Evolutionary conservation across 371 early-diverging fungal genomes (phyloP), one percentile per base, ranked within the genome.

Genomic region (Lichtheimia ramosa): DNA sequence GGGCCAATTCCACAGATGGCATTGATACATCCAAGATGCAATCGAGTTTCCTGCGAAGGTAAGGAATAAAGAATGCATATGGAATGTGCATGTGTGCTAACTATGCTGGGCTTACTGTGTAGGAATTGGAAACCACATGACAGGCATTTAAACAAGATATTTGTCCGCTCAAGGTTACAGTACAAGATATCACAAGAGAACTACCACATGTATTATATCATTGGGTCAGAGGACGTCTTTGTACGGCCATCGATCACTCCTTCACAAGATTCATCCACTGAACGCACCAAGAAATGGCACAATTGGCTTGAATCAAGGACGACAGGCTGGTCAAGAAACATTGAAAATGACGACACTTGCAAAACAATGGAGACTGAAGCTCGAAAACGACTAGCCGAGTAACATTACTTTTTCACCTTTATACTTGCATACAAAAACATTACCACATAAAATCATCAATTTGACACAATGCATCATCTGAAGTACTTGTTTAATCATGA

Each of bases 181-280:
- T 89, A 95, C 74, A 98, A 98, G 80, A 96, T 98, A 41, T 90
- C 93, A 51, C 86, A 92, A 61, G 71, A 70, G 25, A 72, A 72
- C 40, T 81, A 81, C 54, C 81, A 75, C 54, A 77, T 81, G 76
- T 75, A 71, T 53, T 81, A 81, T 59, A 77, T 81, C 48, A 70
- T 71, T 49, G 78, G 78, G 3, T 77, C 81, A 18, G 81, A 81
- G 61, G 81, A 81, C 54, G 69, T 69, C 18, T 77, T 80, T 65
- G 48, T 91, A 89, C 65, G 86, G 87, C 66, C 80, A 39, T 58
- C 59, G 10, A 55, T 55, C 23, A 28, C 40, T 12, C 6, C 43
- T 43, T 25, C 13, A 6, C 21, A 41, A n/a, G 27, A 41, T 5
- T 25, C 7, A 15, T 15, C 16, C 14, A 20, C 2, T 28, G 43